Percentiles rank a stretch among this genome's conserved stretches.
phyloP scores from a whole-genome alignment of 345 rosid genomes.

The Carallia pectinifolia region DNA sequence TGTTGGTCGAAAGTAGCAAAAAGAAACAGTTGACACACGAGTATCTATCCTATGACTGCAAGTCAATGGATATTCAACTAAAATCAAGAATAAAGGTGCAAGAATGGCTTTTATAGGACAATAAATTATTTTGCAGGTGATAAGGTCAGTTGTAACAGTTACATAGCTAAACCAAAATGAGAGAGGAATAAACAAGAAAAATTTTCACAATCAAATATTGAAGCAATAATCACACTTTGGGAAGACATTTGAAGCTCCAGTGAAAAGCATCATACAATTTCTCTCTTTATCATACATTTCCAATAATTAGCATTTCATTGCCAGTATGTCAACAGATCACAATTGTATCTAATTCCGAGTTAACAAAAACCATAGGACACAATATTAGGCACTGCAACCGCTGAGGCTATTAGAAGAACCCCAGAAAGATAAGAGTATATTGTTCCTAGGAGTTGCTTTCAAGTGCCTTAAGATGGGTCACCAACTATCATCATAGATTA shows the following conservation, averaged over 20 bases:
- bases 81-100: too few species aligned
- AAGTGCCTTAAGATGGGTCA: background rate
- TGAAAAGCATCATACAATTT: background rate
- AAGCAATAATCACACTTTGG: background rate
- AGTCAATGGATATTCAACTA: too few species aligned
- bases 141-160: too few species aligned
- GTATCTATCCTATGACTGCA: background rate
- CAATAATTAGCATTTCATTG: background rate
- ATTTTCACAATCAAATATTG: background rate
- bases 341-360: too few species aligned
- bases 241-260: background rate
- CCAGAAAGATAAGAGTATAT: background rate
- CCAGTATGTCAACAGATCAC: too few species aligned
- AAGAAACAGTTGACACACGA: slow-evolving; percentile 4
- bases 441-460: background rate
- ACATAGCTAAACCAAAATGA: too few species aligned
- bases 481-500: background rate
- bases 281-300: background rate
- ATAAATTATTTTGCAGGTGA: too few species aligned
- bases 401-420: too few species aligned
- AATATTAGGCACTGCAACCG: too few species aligned
- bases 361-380: too few species aligned
- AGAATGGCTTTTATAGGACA: too few species aligned
- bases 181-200: too few species aligned
- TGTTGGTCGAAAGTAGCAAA: background rate